A percentile compares a stretch with the other conserved stretches of the same genome.
These are phyloP conservation scores for Micromonas commoda DNA, from an alignment of 139 green algal species.

Conservation along the genomic window DNA sequence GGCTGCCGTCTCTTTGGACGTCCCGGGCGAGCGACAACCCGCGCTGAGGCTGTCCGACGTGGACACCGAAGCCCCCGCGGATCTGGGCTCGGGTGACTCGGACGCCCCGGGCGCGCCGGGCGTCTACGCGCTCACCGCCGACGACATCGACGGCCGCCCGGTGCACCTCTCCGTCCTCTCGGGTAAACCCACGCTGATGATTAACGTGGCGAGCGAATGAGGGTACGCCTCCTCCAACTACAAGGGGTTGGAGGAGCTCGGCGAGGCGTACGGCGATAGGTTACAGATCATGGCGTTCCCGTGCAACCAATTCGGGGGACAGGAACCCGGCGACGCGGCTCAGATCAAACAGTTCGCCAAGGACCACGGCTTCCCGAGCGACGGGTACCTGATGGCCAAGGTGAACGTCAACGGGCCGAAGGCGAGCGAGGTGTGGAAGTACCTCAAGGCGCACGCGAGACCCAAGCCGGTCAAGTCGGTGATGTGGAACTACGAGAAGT, in stretches of 20 bases:
- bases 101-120: too few relatives aligned
- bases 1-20: too few relatives aligned
- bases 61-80: too few relatives aligned
- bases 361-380: constrained; percentile 16
- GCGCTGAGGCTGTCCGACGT: too few relatives aligned
- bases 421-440: constrained; percentile 33
- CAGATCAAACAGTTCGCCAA: constrained; percentile 49
- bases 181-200: constrained; percentile 55
- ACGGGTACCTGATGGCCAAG: constrained; percentile 31
- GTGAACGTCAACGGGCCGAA: constrained; percentile 50
- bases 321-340: constrained; percentile 42
- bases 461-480: not conserved
- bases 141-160: constrained; percentile 44
- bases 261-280: not conserved
- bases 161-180: constrained; percentile 33
- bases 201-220: constrained; percentile 68
- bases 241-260: constrained; percentile 34
- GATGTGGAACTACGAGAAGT: constrained; percentile 31
- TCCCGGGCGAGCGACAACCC: too few relatives aligned
- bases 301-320: constrained; percentile 51
- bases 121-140: constrained; percentile 20
- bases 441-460: constrained; percentile 6
- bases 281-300: constrained; percentile 36
- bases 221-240: constrained; percentile 72
- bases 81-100: too few relatives aligned